Evolutionary conservation across 805 yeast species (phyloP).

Genomic region (Clavispora vitiphila): DNA sequence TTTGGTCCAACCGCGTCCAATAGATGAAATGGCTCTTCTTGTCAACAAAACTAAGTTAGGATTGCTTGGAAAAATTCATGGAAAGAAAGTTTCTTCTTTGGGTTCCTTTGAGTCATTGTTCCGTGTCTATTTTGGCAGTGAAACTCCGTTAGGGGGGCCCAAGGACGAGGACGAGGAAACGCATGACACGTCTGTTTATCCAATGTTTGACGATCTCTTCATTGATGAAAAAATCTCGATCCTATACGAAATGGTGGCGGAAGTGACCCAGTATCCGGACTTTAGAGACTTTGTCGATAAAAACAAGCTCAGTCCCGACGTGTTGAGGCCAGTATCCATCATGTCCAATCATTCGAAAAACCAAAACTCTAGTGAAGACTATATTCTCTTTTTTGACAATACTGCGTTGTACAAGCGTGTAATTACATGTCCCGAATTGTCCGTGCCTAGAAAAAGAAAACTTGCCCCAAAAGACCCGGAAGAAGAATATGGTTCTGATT

Average conservation of each 20-base stretch:
- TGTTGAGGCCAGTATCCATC: slow-evolving; percentile 19
- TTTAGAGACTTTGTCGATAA: slow-evolving; percentile 48
- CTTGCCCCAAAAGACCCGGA: slow-evolving; percentile 31
- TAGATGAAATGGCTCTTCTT: slow-evolving; percentile 32
- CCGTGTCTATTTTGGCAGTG: slow-evolving; percentile 29
- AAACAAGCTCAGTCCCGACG: slow-evolving; percentile 18
- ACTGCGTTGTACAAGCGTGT: slow-evolving; percentile 45
- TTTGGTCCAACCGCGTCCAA: slow-evolving; percentile 28
- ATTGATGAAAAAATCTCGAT: slow-evolving; percentile 47
- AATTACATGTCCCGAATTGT: slow-evolving; percentile 20
- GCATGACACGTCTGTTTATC: slow-evolving; percentile 14
- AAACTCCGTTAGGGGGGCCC: slow-evolving; percentile 28
- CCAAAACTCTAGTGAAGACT: slow-evolving; percentile 22
- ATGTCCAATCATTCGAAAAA: slow-evolving; percentile 5
- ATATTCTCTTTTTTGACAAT: slow-evolving; percentile 42
- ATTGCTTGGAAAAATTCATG: slow-evolving; percentile 37
- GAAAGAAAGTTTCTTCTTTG: slow-evolving; percentile 25
- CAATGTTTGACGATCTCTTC: slow-evolving; percentile 35
- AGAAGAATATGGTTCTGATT: slow-evolving; percentile 17
- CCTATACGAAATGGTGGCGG: slow-evolving; percentile 39
- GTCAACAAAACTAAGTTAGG: slow-evolving; percentile 40
- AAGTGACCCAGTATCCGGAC: slow-evolving; percentile 37
- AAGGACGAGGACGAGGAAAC: slow-evolving; percentile 18
- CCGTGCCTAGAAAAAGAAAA: slow-evolving; percentile 32
- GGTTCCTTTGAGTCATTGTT: slow-evolving; percentile 30